Conservation (phyloP, 2,329 filamentous ascomycete species). For the Fusarium mangiferae region DNA sequence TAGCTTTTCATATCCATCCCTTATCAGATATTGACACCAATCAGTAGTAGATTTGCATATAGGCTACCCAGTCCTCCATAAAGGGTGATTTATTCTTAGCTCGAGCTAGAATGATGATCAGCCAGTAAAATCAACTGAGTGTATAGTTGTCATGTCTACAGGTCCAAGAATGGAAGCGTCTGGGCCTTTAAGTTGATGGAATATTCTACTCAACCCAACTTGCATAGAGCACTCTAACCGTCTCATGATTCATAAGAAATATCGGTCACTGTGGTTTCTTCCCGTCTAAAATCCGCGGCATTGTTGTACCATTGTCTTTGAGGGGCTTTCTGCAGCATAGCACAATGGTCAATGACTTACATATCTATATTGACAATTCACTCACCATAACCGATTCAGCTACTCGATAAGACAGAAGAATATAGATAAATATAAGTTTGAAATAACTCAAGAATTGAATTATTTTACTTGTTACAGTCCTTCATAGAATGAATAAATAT, state of each 20-base stretch:
- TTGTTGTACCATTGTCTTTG: background rate
- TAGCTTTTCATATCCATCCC: too few species aligned
- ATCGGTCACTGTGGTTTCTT: fast-evolving
- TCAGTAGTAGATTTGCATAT: background rate
- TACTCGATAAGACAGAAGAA: fast-evolving
- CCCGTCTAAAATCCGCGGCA: fast-evolving
- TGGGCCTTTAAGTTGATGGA: too few species aligned
- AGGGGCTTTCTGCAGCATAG: fast-evolving
- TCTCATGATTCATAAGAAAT: fast-evolving
- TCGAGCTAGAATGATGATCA: fast-evolving
- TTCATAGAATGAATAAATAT: background rate
- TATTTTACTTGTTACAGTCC: background rate
- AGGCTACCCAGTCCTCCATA: fast-evolving
- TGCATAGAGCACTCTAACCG: fast-evolving
- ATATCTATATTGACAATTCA: background rate
- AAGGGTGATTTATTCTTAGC: background rate
- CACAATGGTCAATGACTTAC: background rate
- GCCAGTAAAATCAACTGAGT: too few species aligned
- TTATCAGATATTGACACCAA: too few species aligned
- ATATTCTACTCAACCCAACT: too few species aligned
- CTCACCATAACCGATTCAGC: background rate
- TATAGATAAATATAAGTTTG: fast-evolving
- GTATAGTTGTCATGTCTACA: too few species aligned
- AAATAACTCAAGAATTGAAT: background rate
- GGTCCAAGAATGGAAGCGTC: background rate